These are phyloP conservation scores for Limonium bicolor DNA, from an alignment of 148 eudicot genomes.

Conservation along the genomic window DNA sequence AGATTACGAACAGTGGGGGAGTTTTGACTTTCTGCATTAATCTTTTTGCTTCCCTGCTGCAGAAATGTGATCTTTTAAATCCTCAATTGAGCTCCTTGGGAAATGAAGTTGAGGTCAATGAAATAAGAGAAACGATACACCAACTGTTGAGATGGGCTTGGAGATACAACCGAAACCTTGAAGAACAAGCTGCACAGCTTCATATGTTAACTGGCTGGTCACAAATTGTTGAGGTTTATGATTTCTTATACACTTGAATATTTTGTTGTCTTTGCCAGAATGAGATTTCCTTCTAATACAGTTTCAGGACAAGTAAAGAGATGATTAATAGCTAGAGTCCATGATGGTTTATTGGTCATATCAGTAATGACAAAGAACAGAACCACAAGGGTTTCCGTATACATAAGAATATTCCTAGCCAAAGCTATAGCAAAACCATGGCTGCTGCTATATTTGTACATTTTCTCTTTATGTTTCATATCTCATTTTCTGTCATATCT, in stretches of 20 bases:
- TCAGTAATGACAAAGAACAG: too few species aligned
- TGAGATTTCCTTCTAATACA: too few species aligned
- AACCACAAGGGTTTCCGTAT: too few species aligned
- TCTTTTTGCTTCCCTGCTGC: conserved; percentile 3
- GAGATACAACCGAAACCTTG: conserved; percentile 91
- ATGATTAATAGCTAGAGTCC: too few species aligned
- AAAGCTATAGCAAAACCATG: too few species aligned
- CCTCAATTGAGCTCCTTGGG: conserved; percentile 49
- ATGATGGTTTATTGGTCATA: too few species aligned
- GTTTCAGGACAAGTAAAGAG: too few species aligned
- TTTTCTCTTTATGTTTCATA: background rate
- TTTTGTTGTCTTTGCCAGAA: background rate
- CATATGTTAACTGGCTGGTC: conserved; percentile 98
- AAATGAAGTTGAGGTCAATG: conserved; percentile 70
- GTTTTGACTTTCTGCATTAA: too few species aligned
- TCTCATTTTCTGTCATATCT: conserved; percentile 10
- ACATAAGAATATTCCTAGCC: too few species aligned
- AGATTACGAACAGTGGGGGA: too few species aligned
- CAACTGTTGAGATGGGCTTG: conserved; percentile 90
- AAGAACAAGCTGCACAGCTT: conserved; percentile 98
- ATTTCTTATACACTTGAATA: background rate
- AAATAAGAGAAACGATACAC: conserved; percentile 55
- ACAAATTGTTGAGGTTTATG: conserved; percentile 70
- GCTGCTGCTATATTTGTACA: background rate
- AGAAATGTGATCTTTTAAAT: conserved; percentile 29